phyloP scores from a whole-genome alignment of 768 basidiomycete genomes.

The Neoboletus brunneissimus region DNA sequence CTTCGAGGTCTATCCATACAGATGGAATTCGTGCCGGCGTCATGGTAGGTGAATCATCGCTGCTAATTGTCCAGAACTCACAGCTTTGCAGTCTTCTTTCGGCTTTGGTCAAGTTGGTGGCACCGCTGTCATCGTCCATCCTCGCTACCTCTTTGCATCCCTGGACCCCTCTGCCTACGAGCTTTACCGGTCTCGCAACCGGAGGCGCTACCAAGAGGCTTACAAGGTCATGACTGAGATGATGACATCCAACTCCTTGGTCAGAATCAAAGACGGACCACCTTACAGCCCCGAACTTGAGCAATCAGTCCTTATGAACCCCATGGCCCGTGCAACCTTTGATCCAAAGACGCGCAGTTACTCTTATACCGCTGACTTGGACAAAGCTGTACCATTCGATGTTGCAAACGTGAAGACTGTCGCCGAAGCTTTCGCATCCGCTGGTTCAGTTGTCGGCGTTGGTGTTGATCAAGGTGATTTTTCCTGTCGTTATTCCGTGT shows the following conservation, averaged over 20 bases:
- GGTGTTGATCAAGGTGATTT: constrained; percentile 85
- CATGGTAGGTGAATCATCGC: constrained; percentile 56
- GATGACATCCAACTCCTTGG: constrained; percentile 91
- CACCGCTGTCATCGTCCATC: constrained; percentile 82
- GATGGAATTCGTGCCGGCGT: constrained; percentile 87
- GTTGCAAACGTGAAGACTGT: constrained; percentile 66
- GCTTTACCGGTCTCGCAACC: constrained; percentile 70
- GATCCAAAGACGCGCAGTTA: constrained; percentile 86
- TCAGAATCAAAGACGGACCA: constrained; percentile 91
- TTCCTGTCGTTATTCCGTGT: background rate
- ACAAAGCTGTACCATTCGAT: constrained; percentile 52
- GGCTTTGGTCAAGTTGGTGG: constrained; percentile 99
- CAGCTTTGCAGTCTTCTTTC: constrained; percentile 69
- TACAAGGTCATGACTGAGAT: constrained; percentile 95
- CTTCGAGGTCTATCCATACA: constrained; percentile 92
- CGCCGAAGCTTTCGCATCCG: constrained; percentile 38
- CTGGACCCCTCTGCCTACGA: constrained; percentile 77
- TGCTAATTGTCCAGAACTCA: background rate
- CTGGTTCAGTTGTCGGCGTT: constrained; percentile 63
- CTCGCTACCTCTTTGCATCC: constrained; percentile 85
- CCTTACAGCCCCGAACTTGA: constrained; percentile 89
- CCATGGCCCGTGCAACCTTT: constrained; percentile 79
- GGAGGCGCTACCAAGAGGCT: constrained; percentile 60
- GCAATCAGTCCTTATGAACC: constrained; percentile 83
- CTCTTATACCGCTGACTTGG: constrained; percentile 67